phyloP scores from a whole-genome alignment of 192 early-diverging fungal species.

The Gonapodya prolifera region DNA sequence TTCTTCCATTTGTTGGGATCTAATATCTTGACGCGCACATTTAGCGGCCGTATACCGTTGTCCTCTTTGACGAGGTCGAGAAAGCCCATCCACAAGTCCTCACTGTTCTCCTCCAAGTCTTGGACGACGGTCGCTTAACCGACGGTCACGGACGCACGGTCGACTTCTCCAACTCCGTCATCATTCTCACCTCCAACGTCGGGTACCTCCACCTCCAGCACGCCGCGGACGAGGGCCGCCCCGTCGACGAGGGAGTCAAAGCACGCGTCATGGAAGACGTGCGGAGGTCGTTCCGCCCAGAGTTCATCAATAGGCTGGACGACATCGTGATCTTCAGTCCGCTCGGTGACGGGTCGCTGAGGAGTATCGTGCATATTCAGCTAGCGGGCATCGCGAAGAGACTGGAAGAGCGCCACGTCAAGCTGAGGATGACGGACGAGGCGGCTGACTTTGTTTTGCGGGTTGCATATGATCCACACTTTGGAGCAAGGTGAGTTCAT shows the following conservation, averaged over 20 bases:
- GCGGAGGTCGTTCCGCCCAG: constrained; percentile 68
- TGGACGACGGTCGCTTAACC: constrained; percentile 93
- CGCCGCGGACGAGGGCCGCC: constrained; percentile 10
- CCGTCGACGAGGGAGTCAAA: constrained; percentile 5
- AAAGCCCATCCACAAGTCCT: constrained; percentile 83
- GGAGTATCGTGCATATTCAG: constrained; percentile 60
- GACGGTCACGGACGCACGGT: constrained; percentile 85
- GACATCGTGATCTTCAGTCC: constrained; percentile 83
- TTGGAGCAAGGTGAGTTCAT: too few relatives aligned
- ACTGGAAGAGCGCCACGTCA: constrained; percentile 62
- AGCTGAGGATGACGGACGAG: constrained; percentile 46
- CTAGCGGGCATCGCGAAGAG: constrained; percentile 47
- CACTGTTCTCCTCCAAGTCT: constrained; percentile 64
- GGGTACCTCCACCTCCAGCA: constrained; percentile 49
- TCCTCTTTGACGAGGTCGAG: constrained; percentile 97
- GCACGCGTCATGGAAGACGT: constrained; percentile 72
- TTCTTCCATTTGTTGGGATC: constrained; percentile 51
- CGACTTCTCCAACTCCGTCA: constrained; percentile 90
- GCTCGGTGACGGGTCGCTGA: constrained; percentile 40
- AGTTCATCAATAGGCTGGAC: constrained; percentile 93
- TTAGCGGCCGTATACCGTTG: constrained; percentile 84
- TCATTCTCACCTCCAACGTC: constrained; percentile 92
- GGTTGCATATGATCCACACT: constrained; percentile 80
- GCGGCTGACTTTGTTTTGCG: constrained; percentile 66
- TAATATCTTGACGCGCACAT: too few relatives aligned